Percentiles rank a stretch among this genome's conserved stretches.
Conservation (phyloP, 202 grass and related monocot genomes). For the Carex sylvatica region DNA sequence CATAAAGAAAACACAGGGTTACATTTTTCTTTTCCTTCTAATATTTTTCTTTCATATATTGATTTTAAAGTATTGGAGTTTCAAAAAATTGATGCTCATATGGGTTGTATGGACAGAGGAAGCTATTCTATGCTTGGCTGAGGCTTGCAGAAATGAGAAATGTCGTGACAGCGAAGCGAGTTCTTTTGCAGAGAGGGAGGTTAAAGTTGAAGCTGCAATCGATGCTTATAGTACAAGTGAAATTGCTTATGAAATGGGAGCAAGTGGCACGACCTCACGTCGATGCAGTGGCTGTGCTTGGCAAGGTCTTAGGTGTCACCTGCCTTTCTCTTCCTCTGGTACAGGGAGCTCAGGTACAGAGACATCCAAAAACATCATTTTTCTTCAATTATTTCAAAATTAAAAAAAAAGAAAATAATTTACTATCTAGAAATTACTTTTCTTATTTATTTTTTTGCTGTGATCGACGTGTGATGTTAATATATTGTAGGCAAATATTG, state of each 20-base stretch:
- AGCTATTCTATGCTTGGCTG: conserved; percentile 76
- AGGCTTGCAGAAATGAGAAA: conserved; percentile 66
- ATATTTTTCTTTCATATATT: neutral
- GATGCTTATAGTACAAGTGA: conserved; percentile 45
- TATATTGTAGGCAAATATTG: conserved; percentile 35
- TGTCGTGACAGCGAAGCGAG: conserved; percentile 72
- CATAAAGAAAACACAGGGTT: neutral
- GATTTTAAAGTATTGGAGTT: neutral
- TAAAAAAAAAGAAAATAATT: neutral
- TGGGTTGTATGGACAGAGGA: conserved; percentile 46
- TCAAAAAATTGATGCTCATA: neutral
- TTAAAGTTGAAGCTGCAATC: conserved; percentile 66
- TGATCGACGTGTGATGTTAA: neutral
- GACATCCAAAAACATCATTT: neutral
- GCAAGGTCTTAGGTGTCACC: conserved; percentile 41
- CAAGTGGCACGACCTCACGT: conserved; percentile 35
- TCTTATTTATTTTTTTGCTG: neutral
- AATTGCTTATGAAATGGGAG: conserved; percentile 60
- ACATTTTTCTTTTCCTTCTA: neutral
- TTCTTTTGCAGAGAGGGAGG: conserved; percentile 67
- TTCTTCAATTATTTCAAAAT: neutral
- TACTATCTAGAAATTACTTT: neutral
- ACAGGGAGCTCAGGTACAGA: conserved; percentile 48
- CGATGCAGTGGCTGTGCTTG: conserved; percentile 47
- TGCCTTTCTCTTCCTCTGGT: conserved; percentile 58